phyloP scores from a whole-genome alignment of 2,329 filamentous ascomycete species.

The Aspergillus sp. region DNA sequence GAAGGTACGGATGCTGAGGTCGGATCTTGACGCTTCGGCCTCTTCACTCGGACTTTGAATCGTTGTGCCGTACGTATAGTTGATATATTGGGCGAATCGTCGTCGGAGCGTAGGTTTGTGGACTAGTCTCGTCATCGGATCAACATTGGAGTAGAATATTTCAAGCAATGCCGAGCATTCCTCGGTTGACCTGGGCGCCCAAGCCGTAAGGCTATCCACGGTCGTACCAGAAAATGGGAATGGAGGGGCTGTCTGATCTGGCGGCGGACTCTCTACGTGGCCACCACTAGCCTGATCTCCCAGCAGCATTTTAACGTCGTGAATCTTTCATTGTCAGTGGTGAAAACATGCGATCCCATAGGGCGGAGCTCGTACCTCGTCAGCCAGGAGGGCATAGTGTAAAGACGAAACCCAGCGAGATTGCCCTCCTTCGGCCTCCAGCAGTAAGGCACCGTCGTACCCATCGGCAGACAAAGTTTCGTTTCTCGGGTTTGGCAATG shows the following conservation, averaged over 20 bases:
- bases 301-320: slow-evolving; percentile 2
- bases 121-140: slow-evolving; percentile 6
- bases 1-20: slow-evolving; percentile 1
- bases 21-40: background rate
- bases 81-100: slow-evolving; percentile 1
- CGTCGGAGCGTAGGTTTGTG: slow-evolving; percentile 4
- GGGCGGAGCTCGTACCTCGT: slow-evolving; percentile 4
- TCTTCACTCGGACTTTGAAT: background rate
- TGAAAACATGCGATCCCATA: background rate
- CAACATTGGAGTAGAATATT: slow-evolving; percentile 4
- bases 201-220: slow-evolving; percentile 1
- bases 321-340: background rate
- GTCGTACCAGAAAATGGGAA: background rate
- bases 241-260: background rate
- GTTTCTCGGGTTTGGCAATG: background rate
- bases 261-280: background rate
- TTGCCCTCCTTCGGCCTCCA: slow-evolving; percentile 7
- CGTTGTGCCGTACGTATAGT: background rate
- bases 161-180: slow-evolving; percentile 5
- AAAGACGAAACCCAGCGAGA: slow-evolving; percentile 13
- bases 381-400: slow-evolving; percentile 11
- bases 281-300: background rate
- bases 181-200: slow-evolving; percentile 3
- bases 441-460: slow-evolving; percentile 10
- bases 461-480: slow-evolving; percentile 8